These are phyloP conservation scores for Pittosporum tobira DNA, from an alignment of 129 eudicot species.

Conservation along the genomic window DNA sequence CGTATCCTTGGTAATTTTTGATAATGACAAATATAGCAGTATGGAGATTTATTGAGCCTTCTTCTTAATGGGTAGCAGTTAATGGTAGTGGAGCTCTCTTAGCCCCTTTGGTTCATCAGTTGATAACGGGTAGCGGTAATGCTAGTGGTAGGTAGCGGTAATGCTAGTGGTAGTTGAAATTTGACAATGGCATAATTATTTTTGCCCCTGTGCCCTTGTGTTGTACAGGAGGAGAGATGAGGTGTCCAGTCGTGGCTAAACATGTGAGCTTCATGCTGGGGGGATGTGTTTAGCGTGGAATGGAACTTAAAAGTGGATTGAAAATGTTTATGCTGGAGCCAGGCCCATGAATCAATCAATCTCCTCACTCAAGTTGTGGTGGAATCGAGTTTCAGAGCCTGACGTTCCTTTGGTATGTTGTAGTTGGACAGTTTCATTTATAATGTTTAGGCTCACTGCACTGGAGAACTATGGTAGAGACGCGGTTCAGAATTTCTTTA, in stretches of 20 bases:
- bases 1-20: not conserved
- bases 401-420: constrained; percentile 34
- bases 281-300: constrained; percentile 16
- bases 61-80: not conserved
- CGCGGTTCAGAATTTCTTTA: no score
- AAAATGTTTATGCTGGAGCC: constrained; percentile 28
- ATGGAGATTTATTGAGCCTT: not conserved
- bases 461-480: no score
- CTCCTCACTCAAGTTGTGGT: constrained; percentile 22
- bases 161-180: constrained; percentile 60
- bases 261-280: constrained; percentile 23
- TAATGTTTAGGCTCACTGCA: no score
- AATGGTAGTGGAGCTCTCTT: constrained; percentile 34
- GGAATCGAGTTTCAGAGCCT: constrained; percentile 19
- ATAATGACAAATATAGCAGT: not conserved
- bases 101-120: constrained; percentile 42
- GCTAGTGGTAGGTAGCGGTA: constrained; percentile 28
- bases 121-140: constrained; percentile 31
- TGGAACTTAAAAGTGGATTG: constrained; percentile 30
- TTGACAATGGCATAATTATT: constrained; percentile 74
- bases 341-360: constrained; percentile 13
- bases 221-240: constrained; percentile 79
- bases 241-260: constrained; percentile 29
- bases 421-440: constrained; percentile 8
- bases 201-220: constrained; percentile 83